Evolutionary conservation across 768 basidiomycete genomes (phyloP).

Genomic region (Trametes cinnabarina): DNA sequence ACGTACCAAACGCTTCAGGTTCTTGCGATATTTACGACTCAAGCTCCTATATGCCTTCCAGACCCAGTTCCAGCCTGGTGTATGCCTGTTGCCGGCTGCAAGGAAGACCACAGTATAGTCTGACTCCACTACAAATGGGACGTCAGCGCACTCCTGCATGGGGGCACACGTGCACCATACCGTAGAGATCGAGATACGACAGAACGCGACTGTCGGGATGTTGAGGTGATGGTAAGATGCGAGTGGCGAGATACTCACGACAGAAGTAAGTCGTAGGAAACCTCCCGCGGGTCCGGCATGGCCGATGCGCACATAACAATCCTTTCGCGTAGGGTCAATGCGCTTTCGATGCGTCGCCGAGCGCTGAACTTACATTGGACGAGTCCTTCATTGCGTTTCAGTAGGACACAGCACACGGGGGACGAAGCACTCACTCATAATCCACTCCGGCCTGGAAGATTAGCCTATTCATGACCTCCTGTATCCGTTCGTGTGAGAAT

Average conservation of each 20-base stretch:
- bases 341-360: not conserved
- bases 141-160: not conserved
- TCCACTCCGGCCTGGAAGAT: conserved; percentile 90
- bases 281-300: conserved; percentile 72
- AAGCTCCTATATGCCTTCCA: conserved; percentile 87
- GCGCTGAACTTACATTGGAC: conserved; percentile 70
- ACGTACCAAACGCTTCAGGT: conserved; percentile 76
- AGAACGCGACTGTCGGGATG: conserved; percentile 58
- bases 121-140: conserved; percentile 60
- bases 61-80: conserved; percentile 86
- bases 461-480: conserved; percentile 65
- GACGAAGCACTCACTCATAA: conserved; percentile 62
- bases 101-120: conserved; percentile 89
- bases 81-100: conserved; percentile 71
- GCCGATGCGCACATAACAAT: conserved; percentile 81
- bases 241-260: conserved; percentile 46
- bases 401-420: conserved; percentile 1
- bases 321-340: conserved; percentile 39
- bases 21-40: conserved; percentile 83
- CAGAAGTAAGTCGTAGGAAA: conserved; percentile 76
- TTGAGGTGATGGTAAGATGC: conserved; percentile 8
- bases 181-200: conserved; percentile 77
- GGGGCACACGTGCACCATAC: conserved; percentile 38
- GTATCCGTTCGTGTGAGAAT: conserved; percentile 44
- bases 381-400: conserved; percentile 51